phyloP scores from a whole-genome alignment of 108 stramenopile genomes.

The Conticribra guillardii region DNA sequence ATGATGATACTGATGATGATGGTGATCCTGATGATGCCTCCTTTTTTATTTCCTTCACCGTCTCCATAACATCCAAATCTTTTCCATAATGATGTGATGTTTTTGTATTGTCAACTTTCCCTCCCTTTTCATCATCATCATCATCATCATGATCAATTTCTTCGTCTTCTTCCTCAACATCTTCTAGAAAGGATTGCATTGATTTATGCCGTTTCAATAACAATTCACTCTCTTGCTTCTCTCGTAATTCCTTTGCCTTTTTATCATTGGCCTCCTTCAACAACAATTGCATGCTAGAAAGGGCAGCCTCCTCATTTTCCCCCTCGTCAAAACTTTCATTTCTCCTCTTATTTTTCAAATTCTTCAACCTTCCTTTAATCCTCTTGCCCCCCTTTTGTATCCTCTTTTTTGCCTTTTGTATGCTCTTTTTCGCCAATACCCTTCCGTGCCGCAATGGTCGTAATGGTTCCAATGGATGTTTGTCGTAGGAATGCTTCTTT shows the following conservation, averaged over 20 bases:
- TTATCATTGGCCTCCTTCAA: neutral
- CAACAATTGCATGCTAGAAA: neutral
- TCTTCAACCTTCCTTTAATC: constrained; percentile 3
- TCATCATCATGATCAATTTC: neutral
- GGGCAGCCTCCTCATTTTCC: no score
- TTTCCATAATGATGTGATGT: no score
- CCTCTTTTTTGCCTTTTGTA: constrained; percentile 7
- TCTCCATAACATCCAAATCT: neutral
- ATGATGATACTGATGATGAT: neutral
- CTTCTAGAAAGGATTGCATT: constrained; percentile 20
- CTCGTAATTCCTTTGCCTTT: neutral
- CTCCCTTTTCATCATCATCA: neutral
- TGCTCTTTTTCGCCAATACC: constrained; percentile 1
- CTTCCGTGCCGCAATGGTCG: constrained; percentile 7
- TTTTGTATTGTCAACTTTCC: neutral
- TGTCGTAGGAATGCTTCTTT: constrained; percentile 26
- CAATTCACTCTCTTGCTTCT: no score
- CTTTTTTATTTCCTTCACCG: neutral
- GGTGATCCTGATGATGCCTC: neutral
- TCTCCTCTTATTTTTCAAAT: constrained; percentile 1
- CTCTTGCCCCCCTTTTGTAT: constrained; percentile 8
- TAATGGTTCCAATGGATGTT: constrained; percentile 14
- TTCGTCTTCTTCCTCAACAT: constrained; percentile 23
- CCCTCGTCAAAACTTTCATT: no score
- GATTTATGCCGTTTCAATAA: constrained; percentile 4